These are phyloP conservation scores for Yarrowia sp. DNA, from an alignment of 805 yeast species.

Conservation along the genomic window DNA sequence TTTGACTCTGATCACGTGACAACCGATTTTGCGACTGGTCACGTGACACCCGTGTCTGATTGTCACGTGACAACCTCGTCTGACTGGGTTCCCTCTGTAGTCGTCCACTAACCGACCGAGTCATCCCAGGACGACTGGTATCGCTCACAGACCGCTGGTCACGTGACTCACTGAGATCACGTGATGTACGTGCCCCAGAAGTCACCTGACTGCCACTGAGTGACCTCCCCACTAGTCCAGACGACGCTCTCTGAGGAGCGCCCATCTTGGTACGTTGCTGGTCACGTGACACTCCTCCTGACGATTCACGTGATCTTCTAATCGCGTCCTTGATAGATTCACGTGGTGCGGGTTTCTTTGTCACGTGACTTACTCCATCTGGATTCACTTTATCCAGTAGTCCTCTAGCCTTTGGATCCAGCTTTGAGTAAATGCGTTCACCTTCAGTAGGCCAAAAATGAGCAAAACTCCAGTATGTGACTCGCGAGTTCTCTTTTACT, in stretches of 20 bases:
- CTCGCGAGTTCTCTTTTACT: constrained; percentile 73
- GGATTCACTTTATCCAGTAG: background rate
- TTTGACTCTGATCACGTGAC: background rate
- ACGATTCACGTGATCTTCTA: background rate
- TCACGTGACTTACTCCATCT: background rate
- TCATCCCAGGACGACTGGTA: background rate
- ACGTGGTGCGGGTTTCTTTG: background rate
- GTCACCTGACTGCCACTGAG: constrained; percentile 8
- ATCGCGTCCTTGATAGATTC: background rate
- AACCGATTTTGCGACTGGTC: background rate
- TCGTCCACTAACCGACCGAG: background rate
- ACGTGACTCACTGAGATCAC: background rate
- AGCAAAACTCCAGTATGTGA: constrained; percentile 68
- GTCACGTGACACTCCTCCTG: background rate
- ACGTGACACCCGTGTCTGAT: background rate
- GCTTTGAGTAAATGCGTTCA: constrained; percentile 40
- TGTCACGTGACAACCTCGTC: background rate
- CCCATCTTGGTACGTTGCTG: background rate
- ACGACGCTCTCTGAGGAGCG: background rate
- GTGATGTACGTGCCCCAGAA: too few relatives aligned
- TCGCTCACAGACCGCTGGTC: background rate
- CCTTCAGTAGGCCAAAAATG: constrained; percentile 55
- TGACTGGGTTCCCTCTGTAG: background rate
- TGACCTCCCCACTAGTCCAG: background rate
- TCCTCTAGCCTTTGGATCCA: constrained; percentile 24